Evolutionary conservation across 2,329 filamentous ascomycete genomes (phyloP), one percentile per base, ranked within the genome.

Genomic region (Aspergillus udagawae): DNA sequence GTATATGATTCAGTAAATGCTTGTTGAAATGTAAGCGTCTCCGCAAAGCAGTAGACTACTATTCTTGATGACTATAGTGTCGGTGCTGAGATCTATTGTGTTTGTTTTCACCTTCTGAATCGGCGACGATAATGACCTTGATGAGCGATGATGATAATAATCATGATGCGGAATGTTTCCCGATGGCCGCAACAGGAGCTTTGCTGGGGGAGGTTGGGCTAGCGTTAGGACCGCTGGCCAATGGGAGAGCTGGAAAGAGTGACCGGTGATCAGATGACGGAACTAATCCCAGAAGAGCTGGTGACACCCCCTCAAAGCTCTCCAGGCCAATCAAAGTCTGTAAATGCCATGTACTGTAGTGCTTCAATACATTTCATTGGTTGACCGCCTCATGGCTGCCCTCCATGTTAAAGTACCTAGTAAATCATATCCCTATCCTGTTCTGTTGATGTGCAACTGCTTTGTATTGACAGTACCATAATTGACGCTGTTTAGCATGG

Each of bases 361-460:
- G 21, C 42, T 28, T 20, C 47, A 35, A 60, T 61, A 51, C 51
- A 63, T 53, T 55, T 56, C 23, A 67, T 63, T 67, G 65, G 65
- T 45, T 38, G 8, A 25, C 4, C 27, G 12, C 14, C 21, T 20
- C 47, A 51, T 52, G 51, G n/a, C n/a, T 42, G 38, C 51, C 54
- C 51, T 53, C 53, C 53, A 52, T 52, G 54, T 58, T 54, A 58
- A 52, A 56, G 3, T 49, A 51, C 59, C 54, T 66, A 62, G 55
- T 59, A 54, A 57, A 60, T 62, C 51, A 50, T 59, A 38, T 58
- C 58, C 52, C 53, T 51, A 53, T 52, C 60, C 56, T 53, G 58
- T 55, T 56, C 54, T 32, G 50, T 38, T 28, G 44, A 28, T 49
- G 58, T 55, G 48, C 54, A 51, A 44, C 42, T n/a, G 17, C 42